Evolutionary conservation across 2,329 filamentous ascomycete genomes (phyloP), one percentile per base, ranked within the genome.

Genomic region (Malbranchea zuffiana): DNA sequence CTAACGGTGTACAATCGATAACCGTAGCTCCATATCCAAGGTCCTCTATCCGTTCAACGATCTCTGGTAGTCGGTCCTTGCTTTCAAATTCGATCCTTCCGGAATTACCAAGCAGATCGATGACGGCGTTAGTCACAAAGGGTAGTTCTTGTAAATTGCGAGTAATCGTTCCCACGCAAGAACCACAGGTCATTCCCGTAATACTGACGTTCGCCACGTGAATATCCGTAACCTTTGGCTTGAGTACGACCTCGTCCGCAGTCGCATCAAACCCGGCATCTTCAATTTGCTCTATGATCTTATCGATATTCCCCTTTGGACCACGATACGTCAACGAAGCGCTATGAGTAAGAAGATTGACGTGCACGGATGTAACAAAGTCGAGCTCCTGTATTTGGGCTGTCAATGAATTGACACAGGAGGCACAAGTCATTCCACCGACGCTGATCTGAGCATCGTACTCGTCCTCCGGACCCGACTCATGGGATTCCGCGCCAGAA

Each of bases 371-470:
- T 33, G 66, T 63, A 17, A 84, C 63, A 63, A 71, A 79, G 4
- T 71, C 65, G 15, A 68, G 57, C 43, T 74, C 71, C 31, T 71
- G 60, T 24, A 85, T 56, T 44, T 72, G 71, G 5, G 69, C 60
- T 8, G 71, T 76, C 46, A 85, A 73, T 25, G 68, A 66, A 50
- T 77, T 78, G 36, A 69, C 68, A 50, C 81, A 86, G 8, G 78
- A 70, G 10, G 75, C 74, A 52, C 81, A 85, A 3, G 76, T 82
- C 80, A 86, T 84, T 35, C 80, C 80, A 18, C 69, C 74, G 26
- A 86, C 68, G 13, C 76, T 61, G 11, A 68, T 46, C 7, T 48
- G 51, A 3, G 59, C 50, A 7, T 44, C 33, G 25, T 44, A 50
- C 18, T 47, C 42, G 17, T 47, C 44, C 13, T 40, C 42, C 5